Evolutionary conservation across 73 alveolate species (phyloP), one percentile per base, ranked within the genome.

Genomic region (Stentor coeruleus): DNA sequence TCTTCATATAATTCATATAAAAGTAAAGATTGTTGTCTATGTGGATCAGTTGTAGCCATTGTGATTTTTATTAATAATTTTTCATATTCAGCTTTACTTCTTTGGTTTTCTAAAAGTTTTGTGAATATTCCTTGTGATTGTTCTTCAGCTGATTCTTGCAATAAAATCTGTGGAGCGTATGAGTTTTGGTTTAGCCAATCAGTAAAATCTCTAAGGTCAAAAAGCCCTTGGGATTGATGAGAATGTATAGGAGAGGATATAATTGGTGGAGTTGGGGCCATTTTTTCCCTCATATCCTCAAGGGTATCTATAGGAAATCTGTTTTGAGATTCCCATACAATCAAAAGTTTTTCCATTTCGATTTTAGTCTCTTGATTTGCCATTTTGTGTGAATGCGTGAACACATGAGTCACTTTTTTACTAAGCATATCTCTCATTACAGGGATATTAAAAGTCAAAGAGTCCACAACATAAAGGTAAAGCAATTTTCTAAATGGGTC

Each of bases 401-500:
- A 66, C n/a, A 66, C 33, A 26, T 20, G 11, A 66, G 42, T 31
- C 42, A 66, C 79, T 2, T 40, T 66, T 28, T 26, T 37, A 1
- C 42, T 26, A 11, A 66, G 37, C 20, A 28, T 28, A 26, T 66
- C 79, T 15, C 79, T 20, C 37, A 66, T 66, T 66, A 66, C 33
- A 14, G 79, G 79, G 33, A 66, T 31, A 33, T 66, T 66, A 33
- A 66, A 66, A 15, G 40, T 66, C 15, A 66, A 11, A 66, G 42
- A 66, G 79, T 66, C 79, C n/a, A 66, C 37, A 20, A 66, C 79
- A 66, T 66, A 66, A 28, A 66, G 2, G 33, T 26, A 66, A 20
- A 66, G 39, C 41, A 66, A 33, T 33, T 66, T 66, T 66, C 79
- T 20, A 40, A 66, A 66, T 66, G 79, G 79, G 49, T 66, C 79